phyloP scores from a whole-genome alignment of 352 stramenopile genomes.

The Pythium oligandrum region DNA sequence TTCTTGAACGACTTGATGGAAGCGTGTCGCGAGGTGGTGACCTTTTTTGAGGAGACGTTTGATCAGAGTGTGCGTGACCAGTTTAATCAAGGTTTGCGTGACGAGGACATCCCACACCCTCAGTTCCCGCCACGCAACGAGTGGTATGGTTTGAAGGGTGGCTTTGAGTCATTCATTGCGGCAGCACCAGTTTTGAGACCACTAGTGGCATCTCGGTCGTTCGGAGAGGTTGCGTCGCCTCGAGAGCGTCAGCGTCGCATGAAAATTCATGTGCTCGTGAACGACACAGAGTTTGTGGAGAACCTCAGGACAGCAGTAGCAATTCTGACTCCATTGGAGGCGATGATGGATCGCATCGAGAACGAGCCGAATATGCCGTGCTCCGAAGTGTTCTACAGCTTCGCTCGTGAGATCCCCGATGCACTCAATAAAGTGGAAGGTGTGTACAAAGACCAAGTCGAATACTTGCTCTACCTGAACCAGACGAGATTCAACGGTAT shows the following conservation, averaged over 20 bases:
- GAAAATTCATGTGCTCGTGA: background rate
- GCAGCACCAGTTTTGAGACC: constrained; percentile 6
- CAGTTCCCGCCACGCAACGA: constrained; percentile 9
- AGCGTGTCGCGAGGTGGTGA: constrained; percentile 17
- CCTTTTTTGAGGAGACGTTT: constrained; percentile 6
- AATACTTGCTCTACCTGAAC: constrained; percentile 17
- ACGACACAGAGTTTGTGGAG: constrained; percentile 1
- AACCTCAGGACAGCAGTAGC: constrained; percentile 16
- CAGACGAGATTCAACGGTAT: constrained; percentile 22
- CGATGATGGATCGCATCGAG: constrained; percentile 7
- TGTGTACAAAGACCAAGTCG: constrained; percentile 6
- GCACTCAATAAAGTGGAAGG: constrained; percentile 10
- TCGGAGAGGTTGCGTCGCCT: background rate
- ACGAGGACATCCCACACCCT: background rate
- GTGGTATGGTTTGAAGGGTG: constrained; percentile 12
- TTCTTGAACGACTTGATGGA: constrained; percentile 10
- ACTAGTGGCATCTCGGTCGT: constrained; percentile 1
- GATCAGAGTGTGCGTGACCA: background rate
- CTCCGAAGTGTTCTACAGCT: constrained; percentile 28
- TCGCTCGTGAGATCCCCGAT: constrained; percentile 21
- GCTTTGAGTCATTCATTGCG: constrained; percentile 16
- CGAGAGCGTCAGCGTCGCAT: constrained; percentile 1
- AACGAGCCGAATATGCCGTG: constrained; percentile 9
- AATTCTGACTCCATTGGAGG: constrained; percentile 17
- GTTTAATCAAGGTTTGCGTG: background rate